Base-by-base conservation (phyloP, 257 asterid genomes). In the Forsythia suspensa region DNA sequence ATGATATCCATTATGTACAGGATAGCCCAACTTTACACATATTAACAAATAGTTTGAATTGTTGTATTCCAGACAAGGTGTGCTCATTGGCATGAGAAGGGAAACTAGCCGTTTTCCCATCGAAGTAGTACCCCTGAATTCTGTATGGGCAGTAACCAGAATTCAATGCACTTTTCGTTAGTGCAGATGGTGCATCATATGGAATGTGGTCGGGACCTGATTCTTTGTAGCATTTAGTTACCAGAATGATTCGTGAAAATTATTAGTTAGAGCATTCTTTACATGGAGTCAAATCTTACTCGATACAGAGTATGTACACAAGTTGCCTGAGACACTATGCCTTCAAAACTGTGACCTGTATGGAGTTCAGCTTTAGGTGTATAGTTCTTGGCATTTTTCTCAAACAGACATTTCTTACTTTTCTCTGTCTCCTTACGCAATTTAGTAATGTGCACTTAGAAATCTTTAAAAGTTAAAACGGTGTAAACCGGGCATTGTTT, bases 1-100 rank as follows among this genome's bases (percentile, higher is more conserved):
- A 24, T 63, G 70, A 63, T 61, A 2, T 24, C 38, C 16, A 61
- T 21, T 61, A 7, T 61, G 36, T 5, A 61, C 37, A 20, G 69
- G 2, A 5, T 68, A 13, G 43, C 41, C 20, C 5, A 41, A 41
- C 37, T 29, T 1, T 20, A 11, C 44, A 44, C 67, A 69, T 65
- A 70, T 66, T 76, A 18, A 79, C 77, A 57, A 10, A 29, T 42
- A 44, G 67, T 74, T 80, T 75, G 46, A 72, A 71, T 79, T 67
- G 65, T 77, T 74, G 61, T 67, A 29, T 75, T 81, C 78, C 92
- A 93, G 97, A 88, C 76, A 90, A 91, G 89, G 91, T 91, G 61
- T 93, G 97, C 82, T 88, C 91, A 20, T 70, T 88, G 88, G 89
- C 88, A 29, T 91, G 89, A 92, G 76, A 76, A 73, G 36, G 79